Base-by-base conservation (phyloP, 306 rosid species). In the Spatholobus suberectus region DNA sequence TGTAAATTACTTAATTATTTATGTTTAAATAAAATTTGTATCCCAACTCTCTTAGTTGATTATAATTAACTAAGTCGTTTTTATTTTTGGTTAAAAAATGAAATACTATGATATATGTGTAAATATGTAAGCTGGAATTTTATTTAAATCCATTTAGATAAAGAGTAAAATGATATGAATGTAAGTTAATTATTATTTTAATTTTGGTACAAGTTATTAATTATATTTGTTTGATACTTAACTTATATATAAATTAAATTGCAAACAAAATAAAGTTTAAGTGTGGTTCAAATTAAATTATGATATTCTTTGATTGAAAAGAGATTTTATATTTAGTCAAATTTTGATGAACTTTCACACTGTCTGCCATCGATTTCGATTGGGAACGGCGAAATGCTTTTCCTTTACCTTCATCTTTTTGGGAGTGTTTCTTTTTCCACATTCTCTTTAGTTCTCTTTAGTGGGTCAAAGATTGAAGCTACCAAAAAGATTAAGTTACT, bases 401-500 rank as follows among this genome's bases (percentile, higher is more conserved):
- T 32, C 44, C 55, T 29, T 73, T 17, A 65, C 51, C 73, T 20
- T 40, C n/a, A n/a, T n/a, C 35, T 70, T 72, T 58, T 70, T 47
- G 32, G 63, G 3, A 21, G 73, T 62, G 43, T 51, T 43, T 21
- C 44, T 63, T 67, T 73, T 71, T 75, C 63, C 73, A 17, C 8
- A 1, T 41, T 44, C 65, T 20, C 75, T 85, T 85, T 13, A 14
- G 21, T 41, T 44, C 65, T 20, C 75, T 85, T 85, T 13, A 14
- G 21, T 59, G 70, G 71, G 88, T 81, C 88, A 81, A 51, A 76
- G 20, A 47, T 76, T 59, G 82, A 77, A 17, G 82, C 51, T 71
- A 18, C 43, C 10, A 57, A 49, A 75, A 54, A 37, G 32, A 46
- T 62, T 12, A 0, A 1, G 14, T 68, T 18, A 10, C 29, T 10